These are phyloP conservation scores for Leptographium lundbergii DNA, from an alignment of 2,329 filamentous ascomycete species.

Conservation along the genomic window DNA sequence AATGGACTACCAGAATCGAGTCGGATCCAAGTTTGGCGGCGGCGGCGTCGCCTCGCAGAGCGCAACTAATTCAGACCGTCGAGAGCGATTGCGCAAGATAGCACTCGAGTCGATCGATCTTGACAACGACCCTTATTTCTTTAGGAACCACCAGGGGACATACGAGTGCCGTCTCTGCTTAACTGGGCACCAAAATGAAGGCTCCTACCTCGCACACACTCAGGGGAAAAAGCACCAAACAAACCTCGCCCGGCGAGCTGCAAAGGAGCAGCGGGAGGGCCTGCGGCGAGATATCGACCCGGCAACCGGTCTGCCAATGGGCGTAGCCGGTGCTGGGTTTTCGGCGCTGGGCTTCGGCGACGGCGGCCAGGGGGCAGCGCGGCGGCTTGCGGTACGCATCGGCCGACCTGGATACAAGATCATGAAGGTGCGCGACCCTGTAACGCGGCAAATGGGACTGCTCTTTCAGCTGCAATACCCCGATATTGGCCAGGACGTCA, in stretches of 20 bases:
- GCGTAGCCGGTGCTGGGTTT: constrained; percentile 61
- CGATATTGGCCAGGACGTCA: constrained; percentile 64
- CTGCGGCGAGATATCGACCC: constrained; percentile 55
- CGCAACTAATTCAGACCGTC: constrained; percentile 90
- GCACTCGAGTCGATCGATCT: constrained; percentile 98
- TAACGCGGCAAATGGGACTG: constrained; percentile 77
- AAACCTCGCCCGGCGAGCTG: constrained; percentile 87
- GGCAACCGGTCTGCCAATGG: constrained; percentile 57
- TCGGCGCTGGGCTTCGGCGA: constrained; percentile 38
- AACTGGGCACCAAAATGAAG: constrained; percentile 97
- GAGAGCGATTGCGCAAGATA: constrained; percentile 93
- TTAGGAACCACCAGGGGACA: constrained; percentile 97
- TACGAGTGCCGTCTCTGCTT: constrained; percentile 96
- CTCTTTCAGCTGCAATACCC: constrained; percentile 96
- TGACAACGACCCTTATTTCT: constrained; percentile 99
- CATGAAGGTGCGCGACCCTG: constrained; percentile 83
- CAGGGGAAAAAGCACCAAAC: constrained; percentile 99
- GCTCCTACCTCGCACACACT: constrained; percentile 95
- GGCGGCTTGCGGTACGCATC: constrained; percentile 84
- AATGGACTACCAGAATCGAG: constrained; percentile 79
- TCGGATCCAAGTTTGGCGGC: constrained; percentile 94
- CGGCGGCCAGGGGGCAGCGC: constrained; percentile 22
- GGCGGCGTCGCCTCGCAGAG: constrained; percentile 90
- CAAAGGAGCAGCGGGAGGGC: constrained; percentile 88
- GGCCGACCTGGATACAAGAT: constrained; percentile 95